A percentile compares a stretch with the other conserved stretches of the same genome.
phyloP scores from a whole-genome alignment of 768 basidiomycete genomes.

The Zangia roseola region DNA sequence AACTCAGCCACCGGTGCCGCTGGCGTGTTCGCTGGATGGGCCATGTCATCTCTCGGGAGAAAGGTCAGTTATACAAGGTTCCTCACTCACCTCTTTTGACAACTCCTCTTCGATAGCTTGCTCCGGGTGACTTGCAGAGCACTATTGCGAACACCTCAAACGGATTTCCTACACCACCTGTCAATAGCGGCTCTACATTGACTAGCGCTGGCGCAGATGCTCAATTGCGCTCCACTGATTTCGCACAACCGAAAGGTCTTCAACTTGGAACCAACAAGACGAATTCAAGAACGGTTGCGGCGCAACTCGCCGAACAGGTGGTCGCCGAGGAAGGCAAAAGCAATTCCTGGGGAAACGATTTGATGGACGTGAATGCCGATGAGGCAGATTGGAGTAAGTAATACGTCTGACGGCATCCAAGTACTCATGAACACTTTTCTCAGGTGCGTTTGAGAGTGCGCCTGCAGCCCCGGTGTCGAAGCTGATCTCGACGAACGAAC shows the following conservation, averaged over 20 bases:
- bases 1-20: conserved; percentile 91
- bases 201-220: neutral
- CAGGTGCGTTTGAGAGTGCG: conserved; percentile 76
- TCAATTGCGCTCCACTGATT: conserved; percentile 7
- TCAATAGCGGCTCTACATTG: neutral
- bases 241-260: conserved; percentile 56
- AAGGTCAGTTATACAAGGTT: conserved; percentile 46
- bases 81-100: neutral
- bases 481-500: conserved; percentile 20
- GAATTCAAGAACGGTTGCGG: conserved; percentile 42
- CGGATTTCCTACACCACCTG: conserved; percentile 41
- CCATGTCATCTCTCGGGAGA: conserved; percentile 85
- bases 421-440: neutral
- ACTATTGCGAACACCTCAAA: conserved; percentile 48
- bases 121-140: conserved; percentile 69
- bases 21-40: conserved; percentile 92
- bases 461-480: conserved; percentile 31
- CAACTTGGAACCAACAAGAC: conserved; percentile 64
- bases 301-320: conserved; percentile 59
- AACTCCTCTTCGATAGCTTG: conserved; percentile 46
- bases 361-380: conserved; percentile 94
- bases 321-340: conserved; percentile 37
- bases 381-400: conserved; percentile 90
- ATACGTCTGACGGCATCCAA: neutral
- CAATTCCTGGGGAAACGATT: conserved; percentile 75